Base-by-base conservation (phyloP, 2,329 filamentous ascomycete species). In the Aspergillus fumigatiaffinis region DNA sequence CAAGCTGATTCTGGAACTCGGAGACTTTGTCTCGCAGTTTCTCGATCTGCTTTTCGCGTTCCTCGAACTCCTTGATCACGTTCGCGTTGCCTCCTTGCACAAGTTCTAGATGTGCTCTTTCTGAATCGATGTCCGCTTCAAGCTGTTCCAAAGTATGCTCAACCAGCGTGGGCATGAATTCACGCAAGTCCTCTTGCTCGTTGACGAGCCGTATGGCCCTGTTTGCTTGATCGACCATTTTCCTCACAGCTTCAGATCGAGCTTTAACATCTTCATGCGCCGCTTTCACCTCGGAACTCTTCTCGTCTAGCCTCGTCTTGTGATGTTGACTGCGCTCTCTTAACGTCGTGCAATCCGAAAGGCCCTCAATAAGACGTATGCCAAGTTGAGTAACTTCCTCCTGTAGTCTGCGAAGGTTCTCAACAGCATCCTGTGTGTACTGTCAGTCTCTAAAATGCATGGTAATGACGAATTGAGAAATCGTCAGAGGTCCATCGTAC, bases 31-130 rank as follows among this genome's bases (percentile, higher is more conserved):
- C 75, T 59, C 80, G 80, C n/a, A 90, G 76, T 55, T 79, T 82
- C 50, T 86, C 80, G 54, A 99, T 95, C 57, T 89, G 83, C 52
- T 79, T 79, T 23, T 86, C 85, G 10, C 91, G 87, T 56, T 84
- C 80, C 72, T 94, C 88, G 68, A 87, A 97, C 64, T 95, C 88
- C 54, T 83, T 83, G 53, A 97, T 82, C 23, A 91, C 84, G 55
- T 86, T 84, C 3, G 86, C 87, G 65, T 92, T 91, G 41, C 89
- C 89, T 42, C 87, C 88, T 57, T 92, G 87, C 54, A 94, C 89
- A 61, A 94, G 83, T 58, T 92, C 89, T 2, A 97, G 83, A 59
- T 89, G 88, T 25, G 88, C 87, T 60, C 84, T 81, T 70, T 92
- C 88, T 0, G 87, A 86, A 23, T 86, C 81, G 51, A 97, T 89